Evolutionary conservation across 2,329 filamentous ascomycete genomes (phyloP), one percentile per base, ranked within the genome.

Genomic region (Xylariales sp.): DNA sequence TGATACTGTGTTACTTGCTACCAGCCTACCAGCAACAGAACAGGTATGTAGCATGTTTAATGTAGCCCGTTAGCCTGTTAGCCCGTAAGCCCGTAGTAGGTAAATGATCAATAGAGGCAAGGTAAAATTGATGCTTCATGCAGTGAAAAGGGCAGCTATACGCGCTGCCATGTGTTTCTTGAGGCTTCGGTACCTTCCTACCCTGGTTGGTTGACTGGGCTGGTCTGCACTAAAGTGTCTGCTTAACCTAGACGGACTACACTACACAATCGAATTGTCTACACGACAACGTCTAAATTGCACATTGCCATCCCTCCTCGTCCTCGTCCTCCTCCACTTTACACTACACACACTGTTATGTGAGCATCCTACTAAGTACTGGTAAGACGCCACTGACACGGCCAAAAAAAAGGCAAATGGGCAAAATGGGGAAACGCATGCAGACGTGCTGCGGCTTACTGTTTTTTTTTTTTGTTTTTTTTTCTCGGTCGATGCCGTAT

Each of bases 191-290:
- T 57, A 58, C 61, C 41, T 64, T 59, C 62, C 56, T 59, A 50
- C 62, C 62, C 48, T 39, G 55, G 55, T 46, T 64, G 56, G 39
- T 48, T n/a, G 36, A n/a, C 34, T 18, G 7, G 18, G 30, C 34
- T 18, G 7, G 18, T 30, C 8, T 4, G 36, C 16, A 9, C 36
- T 36, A 28, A 34, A 5, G 8, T 18, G 7, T 12, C 10, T 12
- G 7, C 9, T 7, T 34, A 30, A 36, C 30, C 6, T 55, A n/a
- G 16, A 16, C 36, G 14, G 41, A 43, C 23, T 49, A 59, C 34
- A 49, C 3, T 39, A 48, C 39, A 63, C 41, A 46, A 66, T 66
- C 52, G 58, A 62, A 67, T 63, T 67, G 39, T 59, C 46, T 23
- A 62, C 46, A 48, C 41, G 18, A 39, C 30, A 60, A 64, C 43